Conservation (phyloP, 148 eudicot genomes). For the Rhododendron molle region DNA sequence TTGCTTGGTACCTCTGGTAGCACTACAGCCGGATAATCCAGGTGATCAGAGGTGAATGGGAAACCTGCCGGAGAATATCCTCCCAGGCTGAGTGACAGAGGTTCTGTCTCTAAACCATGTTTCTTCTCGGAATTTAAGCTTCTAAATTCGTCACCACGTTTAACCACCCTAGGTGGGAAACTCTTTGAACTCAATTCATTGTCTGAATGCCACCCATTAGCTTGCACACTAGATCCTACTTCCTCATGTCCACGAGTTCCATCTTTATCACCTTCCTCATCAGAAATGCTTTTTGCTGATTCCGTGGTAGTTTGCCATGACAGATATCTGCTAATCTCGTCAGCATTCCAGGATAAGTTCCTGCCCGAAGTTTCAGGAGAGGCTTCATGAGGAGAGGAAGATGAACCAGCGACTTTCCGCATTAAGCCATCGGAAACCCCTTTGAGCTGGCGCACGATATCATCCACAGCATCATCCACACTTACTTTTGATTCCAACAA, state of each 20-base stretch:
- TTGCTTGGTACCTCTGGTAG: conserved; percentile 78
- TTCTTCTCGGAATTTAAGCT: conserved; percentile 35
- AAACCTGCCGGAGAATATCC: conserved; percentile 33
- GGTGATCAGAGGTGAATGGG: conserved; percentile 31
- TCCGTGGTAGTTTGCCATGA: conserved; percentile 47
- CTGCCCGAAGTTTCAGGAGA: conserved; percentile 32
- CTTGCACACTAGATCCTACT: conserved; percentile 32
- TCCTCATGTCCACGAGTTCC: conserved; percentile 38
- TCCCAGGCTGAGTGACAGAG: conserved; percentile 16
- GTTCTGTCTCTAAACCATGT: conserved; percentile 25
- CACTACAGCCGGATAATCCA: conserved; percentile 62
- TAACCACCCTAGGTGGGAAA: conserved; percentile 49
- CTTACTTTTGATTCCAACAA: conserved; percentile 46
- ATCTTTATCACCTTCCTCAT: conserved; percentile 64
- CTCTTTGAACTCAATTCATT: conserved; percentile 61
- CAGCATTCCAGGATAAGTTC: conserved; percentile 50
- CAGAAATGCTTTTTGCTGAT: conserved; percentile 56
- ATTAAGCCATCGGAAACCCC: conserved; percentile 92
- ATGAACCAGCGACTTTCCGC: conserved; percentile 64
- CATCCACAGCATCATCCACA: conserved; percentile 98
- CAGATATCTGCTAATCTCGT: conserved; percentile 39
- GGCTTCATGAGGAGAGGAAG: conserved; percentile 42
- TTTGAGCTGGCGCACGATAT: conserved; percentile 88
- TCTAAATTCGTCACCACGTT: conserved; percentile 27
- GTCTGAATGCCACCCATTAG: conserved; percentile 78